Base-by-base conservation (phyloP, 345 rosid genomes). In the Xanthoceras sorbifolium region DNA sequence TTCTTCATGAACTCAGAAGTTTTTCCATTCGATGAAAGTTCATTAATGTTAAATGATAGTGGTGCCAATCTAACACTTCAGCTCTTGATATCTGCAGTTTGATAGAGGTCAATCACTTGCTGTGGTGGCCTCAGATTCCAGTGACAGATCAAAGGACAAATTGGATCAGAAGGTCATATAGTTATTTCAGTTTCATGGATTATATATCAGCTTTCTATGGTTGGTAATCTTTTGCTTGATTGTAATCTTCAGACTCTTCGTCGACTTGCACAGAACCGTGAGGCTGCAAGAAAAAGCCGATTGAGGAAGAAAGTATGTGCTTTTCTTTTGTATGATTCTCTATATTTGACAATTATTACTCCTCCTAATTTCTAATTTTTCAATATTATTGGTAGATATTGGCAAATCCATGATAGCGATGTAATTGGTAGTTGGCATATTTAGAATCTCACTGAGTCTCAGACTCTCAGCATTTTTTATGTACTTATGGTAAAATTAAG, bases 281-380 rank as follows among this genome's bases (percentile, higher is more conserved):
- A 95, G 85, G 99, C 99, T 32, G 99, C 99, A 54, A 90, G 99
- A 82, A 95, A 95, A 88, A 95, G 99, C 81, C 89, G 99, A 76
- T 79, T 95, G 71, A 86, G 99, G 84, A 95, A 95, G 87, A 93
- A 95, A 83, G 99, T 93, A 85, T 60, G 84, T 44, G 5, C 34
- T 65, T 26, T 40, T 22, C 17, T 54, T 77, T 12, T 18, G 5
- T 36, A 9, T 26, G 3, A 23, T 69, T 34, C 40, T 71, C 50
- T 34, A 4, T 5, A 4, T 55, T 32, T 40, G 14, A 9, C 34
- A 29, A n/a, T 71, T 38, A 6, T 52, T 34, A 18, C 29, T 75
- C 34, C 0, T 36, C 14, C 34, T 80, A 28, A 48, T 38, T 17
- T 48, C 32, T 29, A 66, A 15, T 29, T 78, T 12, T 72, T 72